A percentile compares a stretch with the other conserved stretches of the same genome.
These are phyloP conservation scores for Chrysanthemum makinoi DNA, from an alignment of 129 eudicot species.

Conservation along the genomic window DNA sequence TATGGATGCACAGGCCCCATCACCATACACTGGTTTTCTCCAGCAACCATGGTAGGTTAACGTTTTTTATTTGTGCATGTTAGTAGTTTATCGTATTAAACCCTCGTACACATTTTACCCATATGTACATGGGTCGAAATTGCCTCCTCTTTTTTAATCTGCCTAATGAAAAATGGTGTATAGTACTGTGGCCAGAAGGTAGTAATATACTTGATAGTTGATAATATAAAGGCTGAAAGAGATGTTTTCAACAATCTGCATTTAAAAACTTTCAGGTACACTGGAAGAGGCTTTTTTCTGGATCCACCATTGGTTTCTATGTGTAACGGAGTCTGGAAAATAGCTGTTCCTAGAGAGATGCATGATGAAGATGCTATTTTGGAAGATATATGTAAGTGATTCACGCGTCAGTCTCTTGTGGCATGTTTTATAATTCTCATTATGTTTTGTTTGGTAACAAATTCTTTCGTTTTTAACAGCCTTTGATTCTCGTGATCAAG, in stretches of 20 bases:
- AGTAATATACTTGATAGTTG: too few species aligned
- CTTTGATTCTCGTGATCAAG: conserved; percentile 58
- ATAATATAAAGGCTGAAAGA: too few species aligned
- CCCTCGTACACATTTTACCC: too few species aligned
- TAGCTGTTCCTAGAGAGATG: conserved; percentile 55
- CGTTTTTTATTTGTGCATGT: conserved; percentile 3
- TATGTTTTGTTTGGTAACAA: not conserved
- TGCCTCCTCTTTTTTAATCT: too few species aligned
- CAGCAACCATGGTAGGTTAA: conserved; percentile 91
- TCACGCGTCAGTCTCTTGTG: conserved; percentile 10
- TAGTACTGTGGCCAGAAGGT: too few species aligned
- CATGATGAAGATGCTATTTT: conserved; percentile 31
- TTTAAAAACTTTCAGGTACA: conserved; percentile 59
- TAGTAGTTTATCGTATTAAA: not conserved
- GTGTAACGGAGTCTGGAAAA: conserved; percentile 62
- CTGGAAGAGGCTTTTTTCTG: conserved; percentile 86
- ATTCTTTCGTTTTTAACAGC: conserved; percentile 36
- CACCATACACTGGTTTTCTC: conserved; percentile 79
- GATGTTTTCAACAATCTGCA: not conserved
- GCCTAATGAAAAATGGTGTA: too few species aligned
- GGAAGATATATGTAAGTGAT: conserved; percentile 55
- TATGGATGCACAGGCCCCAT: conserved; percentile 99
- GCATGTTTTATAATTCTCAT: not conserved
- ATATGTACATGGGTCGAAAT: too few species aligned
- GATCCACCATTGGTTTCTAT: conserved; percentile 76